Base-by-base conservation (phyloP, 2,329 filamentous ascomycete genomes). In the Beauveria scarabaeidicola region DNA sequence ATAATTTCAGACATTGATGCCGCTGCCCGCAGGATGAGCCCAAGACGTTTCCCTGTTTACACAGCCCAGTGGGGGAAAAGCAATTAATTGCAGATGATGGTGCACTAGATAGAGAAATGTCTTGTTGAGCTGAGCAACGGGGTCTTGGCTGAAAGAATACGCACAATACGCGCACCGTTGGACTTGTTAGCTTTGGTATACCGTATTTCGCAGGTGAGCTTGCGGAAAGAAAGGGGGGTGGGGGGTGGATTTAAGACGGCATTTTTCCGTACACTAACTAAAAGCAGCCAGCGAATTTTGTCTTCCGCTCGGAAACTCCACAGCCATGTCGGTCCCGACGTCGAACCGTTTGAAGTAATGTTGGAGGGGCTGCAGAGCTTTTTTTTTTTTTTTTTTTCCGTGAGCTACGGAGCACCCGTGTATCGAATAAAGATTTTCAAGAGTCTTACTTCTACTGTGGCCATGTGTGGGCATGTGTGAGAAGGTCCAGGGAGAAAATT, bases 121-220 rank as follows among this genome's bases (percentile, higher is more conserved):
- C 7, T n/a, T 19, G n/a, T 17, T 17, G 40, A 41, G 15, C 40
- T 41, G 13, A 25, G 15, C 19, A 3, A 13, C 15, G 11, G 25
- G 32, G 46, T n/a, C 41, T 46, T 44, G 38, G 41, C 40, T 40
- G 13, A 46, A 23, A 25, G 21, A 50, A 48, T 59, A 59, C 58
- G 58, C 58, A 51, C 54, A 59, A 59, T 59, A 54, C 58, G 50
- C 29, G 23, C 46, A 38, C 25, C 19, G 38, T 47, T 47, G 41
- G 29, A 32, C 41, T 48, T 38, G 29, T 41, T 3, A 15, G 29
- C 10, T 53, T 36, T 36, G 32, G 13, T 36, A n/a, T n/a, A n/a
- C n/a, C n/a, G n/a, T n/a, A 15, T 36, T 13, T 36, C 32, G 32
- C 32, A 6, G 32, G 13, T 36, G 32, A 11, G 15, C 32, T 41